Evolutionary conservation across 768 basidiomycete species (phyloP).

Genomic region (Phylloporus sp.): DNA sequence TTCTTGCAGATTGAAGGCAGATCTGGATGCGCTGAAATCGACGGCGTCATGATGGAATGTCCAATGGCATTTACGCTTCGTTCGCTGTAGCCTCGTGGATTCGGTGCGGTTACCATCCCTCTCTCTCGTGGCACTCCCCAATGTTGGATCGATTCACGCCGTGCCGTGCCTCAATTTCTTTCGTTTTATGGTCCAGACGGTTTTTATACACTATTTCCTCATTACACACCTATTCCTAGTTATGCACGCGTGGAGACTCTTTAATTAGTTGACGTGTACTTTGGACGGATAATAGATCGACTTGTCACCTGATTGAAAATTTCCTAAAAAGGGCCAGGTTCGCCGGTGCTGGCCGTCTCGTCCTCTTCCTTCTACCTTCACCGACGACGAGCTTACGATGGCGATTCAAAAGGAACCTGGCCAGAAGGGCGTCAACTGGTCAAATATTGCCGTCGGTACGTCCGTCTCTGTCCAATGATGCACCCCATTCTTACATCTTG

Average conservation of each 20-base stretch:
- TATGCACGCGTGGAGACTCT: constrained; percentile 20
- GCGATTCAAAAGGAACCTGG: constrained; percentile 83
- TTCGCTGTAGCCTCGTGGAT: constrained; percentile 32
- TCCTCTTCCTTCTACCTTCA: constrained; percentile 11
- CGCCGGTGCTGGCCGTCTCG: constrained; percentile 1
- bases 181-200: constrained; percentile 5
- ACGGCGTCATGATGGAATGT: constrained; percentile 25
- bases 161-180: not conserved
- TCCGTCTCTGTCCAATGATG: constrained; percentile 18
- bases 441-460: constrained; percentile 92
- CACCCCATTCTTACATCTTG: constrained; percentile 15
- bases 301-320: constrained; percentile 1
- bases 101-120: constrained; percentile 27
- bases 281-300: constrained; percentile 10
- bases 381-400: constrained; percentile 42
- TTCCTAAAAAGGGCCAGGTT: constrained; percentile 2
- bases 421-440: constrained; percentile 89
- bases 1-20: constrained; percentile 60
- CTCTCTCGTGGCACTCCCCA: constrained; percentile 19
- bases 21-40: constrained; percentile 47
- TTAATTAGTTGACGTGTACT: constrained; percentile 23
- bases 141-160: not conserved
- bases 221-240: constrained; percentile 26
- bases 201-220: constrained; percentile 26
- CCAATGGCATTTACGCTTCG: constrained; percentile 4